These are phyloP conservation scores for Bipolaris victoriae DNA, from an alignment of 2,329 filamentous ascomycete species.

Conservation along the genomic window DNA sequence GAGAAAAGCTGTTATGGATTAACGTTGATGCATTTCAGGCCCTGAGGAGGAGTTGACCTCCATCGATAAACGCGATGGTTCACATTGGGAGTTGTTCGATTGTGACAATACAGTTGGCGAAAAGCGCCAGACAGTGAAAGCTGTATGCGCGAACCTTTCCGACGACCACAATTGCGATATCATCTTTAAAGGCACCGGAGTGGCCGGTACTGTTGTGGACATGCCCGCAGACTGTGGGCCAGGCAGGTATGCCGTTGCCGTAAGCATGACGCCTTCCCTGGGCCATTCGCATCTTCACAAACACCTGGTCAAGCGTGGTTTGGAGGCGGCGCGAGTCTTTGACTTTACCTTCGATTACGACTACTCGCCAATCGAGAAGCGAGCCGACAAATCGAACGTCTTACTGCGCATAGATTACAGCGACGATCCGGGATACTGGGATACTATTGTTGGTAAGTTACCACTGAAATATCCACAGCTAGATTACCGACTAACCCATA, in stretches of 20 bases:
- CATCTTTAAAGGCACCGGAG: conserved; percentile 47
- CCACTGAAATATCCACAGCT: too few relatives aligned
- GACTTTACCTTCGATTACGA: conserved; percentile 24
- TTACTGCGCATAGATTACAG: background rate
- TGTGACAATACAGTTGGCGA: conserved; percentile 42
- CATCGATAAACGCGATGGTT: background rate
- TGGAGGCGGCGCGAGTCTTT: conserved; percentile 7
- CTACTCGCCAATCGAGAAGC: background rate
- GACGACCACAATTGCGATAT: conserved; percentile 48
- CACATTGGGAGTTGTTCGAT: background rate
- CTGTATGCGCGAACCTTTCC: conserved; percentile 48
- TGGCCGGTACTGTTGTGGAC: conserved; percentile 49
- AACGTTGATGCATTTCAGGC: too few relatives aligned
- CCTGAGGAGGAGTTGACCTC: background rate
- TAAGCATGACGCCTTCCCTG: conserved; percentile 34
- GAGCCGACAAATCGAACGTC: background rate
- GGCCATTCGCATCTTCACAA: background rate
- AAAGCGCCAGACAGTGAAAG: conserved; percentile 45
- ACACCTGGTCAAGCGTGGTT: background rate
- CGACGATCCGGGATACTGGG: background rate
- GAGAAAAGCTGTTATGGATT: too few relatives aligned
- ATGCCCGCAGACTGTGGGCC: conserved; percentile 53
- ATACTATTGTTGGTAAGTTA: background rate
- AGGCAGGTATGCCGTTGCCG: conserved; percentile 51
- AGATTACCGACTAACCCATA: too few relatives aligned